phyloP scores from a whole-genome alignment of 1,284 basidiomycete genomes.

The Cutaneotrichosporon arboriforme region DNA sequence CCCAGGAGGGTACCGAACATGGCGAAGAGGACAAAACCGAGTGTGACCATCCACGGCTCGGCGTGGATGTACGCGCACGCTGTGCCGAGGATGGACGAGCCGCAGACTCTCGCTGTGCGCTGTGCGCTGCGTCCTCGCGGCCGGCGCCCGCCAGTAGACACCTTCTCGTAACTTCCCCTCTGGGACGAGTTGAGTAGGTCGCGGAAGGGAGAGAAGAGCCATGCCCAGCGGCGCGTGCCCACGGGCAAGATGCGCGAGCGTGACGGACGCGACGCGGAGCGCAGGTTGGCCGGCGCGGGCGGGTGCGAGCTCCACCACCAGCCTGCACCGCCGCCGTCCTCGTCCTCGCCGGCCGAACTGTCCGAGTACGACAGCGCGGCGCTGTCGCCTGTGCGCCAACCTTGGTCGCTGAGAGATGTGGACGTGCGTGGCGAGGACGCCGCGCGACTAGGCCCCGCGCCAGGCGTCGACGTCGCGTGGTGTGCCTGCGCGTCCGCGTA shows the following conservation, averaged over 20 bases:
- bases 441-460: too few species aligned
- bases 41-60: not conserved
- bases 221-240: not conserved
- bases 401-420: slow-evolving; percentile 23
- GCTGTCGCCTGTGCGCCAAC: slow-evolving; percentile 6
- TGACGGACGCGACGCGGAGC: not conserved
- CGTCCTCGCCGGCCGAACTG: slow-evolving; percentile 12
- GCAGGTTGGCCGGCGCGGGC: not conserved
- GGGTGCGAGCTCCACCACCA: not conserved
- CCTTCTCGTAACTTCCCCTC: too few species aligned
- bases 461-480: too few species aligned
- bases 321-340: not conserved
- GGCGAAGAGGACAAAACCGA: not conserved
- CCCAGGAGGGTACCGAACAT: not conserved
- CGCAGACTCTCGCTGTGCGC: too few species aligned
- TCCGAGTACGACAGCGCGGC: slow-evolving; percentile 21
- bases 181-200: not conserved
- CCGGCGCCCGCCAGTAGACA: too few species aligned
- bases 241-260: not conserved
- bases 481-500: too few species aligned
- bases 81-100: not conserved
- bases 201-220: not conserved
- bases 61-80: not conserved
- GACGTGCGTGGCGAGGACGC: slow-evolving; percentile 23
- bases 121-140: too few species aligned